A percentile compares a stretch with the other conserved stretches of the same genome.
Conservation (phyloP, 306 rosid genomes). For the Sicyos baderoa region DNA sequence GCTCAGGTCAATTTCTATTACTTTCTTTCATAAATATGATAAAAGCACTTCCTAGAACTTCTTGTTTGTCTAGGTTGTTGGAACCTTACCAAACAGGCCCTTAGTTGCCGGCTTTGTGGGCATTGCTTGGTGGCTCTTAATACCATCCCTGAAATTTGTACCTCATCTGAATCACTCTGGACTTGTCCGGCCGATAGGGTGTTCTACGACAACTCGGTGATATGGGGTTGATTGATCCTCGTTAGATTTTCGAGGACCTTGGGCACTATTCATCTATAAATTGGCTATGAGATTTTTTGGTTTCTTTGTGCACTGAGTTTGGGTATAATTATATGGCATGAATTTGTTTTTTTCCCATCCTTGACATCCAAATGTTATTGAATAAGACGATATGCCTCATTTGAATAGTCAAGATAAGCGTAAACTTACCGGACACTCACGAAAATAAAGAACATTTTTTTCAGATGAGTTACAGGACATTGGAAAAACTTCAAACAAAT, state of each 20-base stretch:
- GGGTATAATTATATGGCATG: no score
- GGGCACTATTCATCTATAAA: conserved; percentile 52
- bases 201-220: conserved; percentile 87
- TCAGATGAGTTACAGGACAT: no score
- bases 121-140: conserved; percentile 95
- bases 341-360: no score
- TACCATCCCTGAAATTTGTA: conserved; percentile 70
- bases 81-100: no score
- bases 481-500: background rate
- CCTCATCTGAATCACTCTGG: conserved; percentile 65
- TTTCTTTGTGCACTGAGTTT: no score
- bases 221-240: conserved; percentile 81
- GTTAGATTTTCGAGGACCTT: conserved; percentile 62
- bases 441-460: no score
- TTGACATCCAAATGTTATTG: no score
- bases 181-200: conserved; percentile 75
- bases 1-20: conserved; percentile 45
- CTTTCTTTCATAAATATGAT: background rate
- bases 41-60: background rate
- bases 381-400: no score
- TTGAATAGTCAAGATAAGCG: no score
- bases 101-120: conserved; percentile 47
- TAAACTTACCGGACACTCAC: no score
- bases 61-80: conserved; percentile 43
- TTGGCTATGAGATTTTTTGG: conserved; percentile 77